These are phyloP conservation scores for Pyrus hybrid DNA, from an alignment of 331 rosid species.

Conservation along the genomic window DNA sequence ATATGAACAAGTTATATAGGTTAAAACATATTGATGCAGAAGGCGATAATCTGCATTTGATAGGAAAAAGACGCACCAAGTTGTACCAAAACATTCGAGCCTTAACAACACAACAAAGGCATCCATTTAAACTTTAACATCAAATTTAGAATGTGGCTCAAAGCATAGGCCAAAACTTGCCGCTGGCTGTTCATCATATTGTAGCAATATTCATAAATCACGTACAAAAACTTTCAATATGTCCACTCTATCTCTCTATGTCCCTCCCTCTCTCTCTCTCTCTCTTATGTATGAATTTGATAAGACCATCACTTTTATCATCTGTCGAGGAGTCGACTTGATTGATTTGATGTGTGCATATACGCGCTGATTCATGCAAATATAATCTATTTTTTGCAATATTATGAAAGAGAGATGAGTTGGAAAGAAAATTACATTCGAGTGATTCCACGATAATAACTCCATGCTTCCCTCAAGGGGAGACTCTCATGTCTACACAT, in stretches of 20 bases:
- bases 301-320: background rate
- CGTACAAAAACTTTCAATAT: background rate
- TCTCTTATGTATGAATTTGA: background rate
- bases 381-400: background rate
- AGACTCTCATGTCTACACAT: constrained; percentile 3
- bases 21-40: constrained; percentile 25
- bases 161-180: constrained; percentile 29
- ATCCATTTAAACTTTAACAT: constrained; percentile 6
- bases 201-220: background rate
- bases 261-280: background rate
- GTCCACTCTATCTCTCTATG: background rate
- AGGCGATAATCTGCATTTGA: constrained; percentile 29
- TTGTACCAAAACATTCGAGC: constrained; percentile 32
- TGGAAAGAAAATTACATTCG: background rate
- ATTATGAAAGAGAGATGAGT: background rate
- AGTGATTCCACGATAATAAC: background rate
- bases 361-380: background rate
- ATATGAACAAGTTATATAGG: background rate
- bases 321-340: background rate
- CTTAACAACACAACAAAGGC: constrained; percentile 30
- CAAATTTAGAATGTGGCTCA: constrained; percentile 18
- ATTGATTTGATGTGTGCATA: background rate
- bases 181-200: background rate
- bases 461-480: background rate
- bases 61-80: constrained; percentile 26